phyloP scores from a whole-genome alignment of 2,329 filamentous ascomycete species.

The Aspergillus pseudonomiae region DNA sequence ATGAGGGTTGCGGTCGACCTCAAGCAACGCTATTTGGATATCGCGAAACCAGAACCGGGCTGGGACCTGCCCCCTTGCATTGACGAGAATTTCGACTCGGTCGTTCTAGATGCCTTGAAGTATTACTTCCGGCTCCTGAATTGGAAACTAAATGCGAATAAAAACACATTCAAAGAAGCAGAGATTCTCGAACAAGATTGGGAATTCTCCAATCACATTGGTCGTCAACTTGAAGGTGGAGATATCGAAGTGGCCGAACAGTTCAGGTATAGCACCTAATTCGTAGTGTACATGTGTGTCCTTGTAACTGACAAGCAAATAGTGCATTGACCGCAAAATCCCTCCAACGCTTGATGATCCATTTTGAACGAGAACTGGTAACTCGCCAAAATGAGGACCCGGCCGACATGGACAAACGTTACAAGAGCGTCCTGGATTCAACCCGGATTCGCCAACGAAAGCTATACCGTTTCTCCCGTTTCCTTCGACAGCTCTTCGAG shows the following conservation, averaged over 20 bases:
- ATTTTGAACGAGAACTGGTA: constrained; percentile 90
- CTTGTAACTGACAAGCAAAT: constrained; percentile 28
- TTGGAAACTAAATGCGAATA: constrained; percentile 96
- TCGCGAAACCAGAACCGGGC: constrained; percentile 83
- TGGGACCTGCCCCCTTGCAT: constrained; percentile 97
- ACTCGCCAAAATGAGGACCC: constrained; percentile 80
- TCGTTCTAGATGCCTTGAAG: constrained; percentile 88
- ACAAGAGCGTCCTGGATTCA: constrained; percentile 93
- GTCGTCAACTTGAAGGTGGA: constrained; percentile 85
- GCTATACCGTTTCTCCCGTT: constrained; percentile 90
- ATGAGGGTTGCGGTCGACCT: constrained; percentile 90
- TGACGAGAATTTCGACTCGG: constrained; percentile 91
- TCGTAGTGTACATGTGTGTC: not conserved
- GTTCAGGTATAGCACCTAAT: constrained; percentile 63
- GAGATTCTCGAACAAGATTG: constrained; percentile 97
- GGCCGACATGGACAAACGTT: constrained; percentile 91
- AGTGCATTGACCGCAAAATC: constrained; percentile 89
- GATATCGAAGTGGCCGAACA: constrained; percentile 98
- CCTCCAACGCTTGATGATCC: constrained; percentile 80
- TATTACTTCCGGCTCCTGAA: constrained; percentile 99
- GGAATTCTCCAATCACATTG: constrained; percentile 95
- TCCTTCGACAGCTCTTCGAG: constrained; percentile 90
- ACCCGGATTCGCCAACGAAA: constrained; percentile 95
- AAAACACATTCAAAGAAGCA: constrained; percentile 98
- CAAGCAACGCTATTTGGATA: constrained; percentile 82